A percentile compares a stretch with the other conserved stretches of the same genome.
phyloP scores from a whole-genome alignment of 192 early-diverging fungal genomes.

The Backusella circina region DNA sequence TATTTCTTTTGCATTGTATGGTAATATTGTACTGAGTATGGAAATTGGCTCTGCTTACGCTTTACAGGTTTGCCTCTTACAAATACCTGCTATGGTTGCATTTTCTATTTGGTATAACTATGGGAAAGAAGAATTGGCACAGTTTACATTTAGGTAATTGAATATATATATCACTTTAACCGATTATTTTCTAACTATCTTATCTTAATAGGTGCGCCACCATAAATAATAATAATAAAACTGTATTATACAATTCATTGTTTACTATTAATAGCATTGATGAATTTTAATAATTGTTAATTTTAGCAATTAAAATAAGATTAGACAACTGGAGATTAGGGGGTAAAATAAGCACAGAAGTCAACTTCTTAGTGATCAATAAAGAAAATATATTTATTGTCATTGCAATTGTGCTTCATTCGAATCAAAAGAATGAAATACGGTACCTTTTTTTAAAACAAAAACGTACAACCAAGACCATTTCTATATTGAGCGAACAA shows the following conservation, averaged over 20 bases:
- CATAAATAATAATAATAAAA: background rate
- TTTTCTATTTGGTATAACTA: slow-evolving; percentile 68
- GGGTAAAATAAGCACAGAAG: too few relatives aligned
- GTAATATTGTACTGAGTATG: slow-evolving; percentile 78
- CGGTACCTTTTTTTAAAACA: too few relatives aligned
- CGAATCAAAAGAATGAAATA: too few relatives aligned
- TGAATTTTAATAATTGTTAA: too few relatives aligned
- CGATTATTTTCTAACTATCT: background rate
- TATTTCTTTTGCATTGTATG: slow-evolving; percentile 90
- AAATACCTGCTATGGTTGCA: slow-evolving; percentile 90
- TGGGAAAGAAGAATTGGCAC: slow-evolving; percentile 23
- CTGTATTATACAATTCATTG: too few relatives aligned
- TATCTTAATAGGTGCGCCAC: background rate
- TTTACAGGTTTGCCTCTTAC: slow-evolving; percentile 90
- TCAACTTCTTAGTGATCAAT: too few relatives aligned
- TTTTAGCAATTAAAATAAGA: too few relatives aligned
- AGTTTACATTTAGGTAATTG: slow-evolving; percentile 34
- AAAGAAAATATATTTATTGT: too few relatives aligned
- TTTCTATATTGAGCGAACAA: background rate
- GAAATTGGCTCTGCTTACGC: slow-evolving; percentile 97
- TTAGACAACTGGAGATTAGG: too few relatives aligned
- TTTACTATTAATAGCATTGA: background rate
- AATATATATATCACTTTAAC: background rate
- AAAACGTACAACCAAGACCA: background rate
- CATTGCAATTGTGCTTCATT: too few relatives aligned